Evolutionary conservation across 306 rosid genomes (phyloP).

Genomic region (Hylodesmum podocarpum): DNA sequence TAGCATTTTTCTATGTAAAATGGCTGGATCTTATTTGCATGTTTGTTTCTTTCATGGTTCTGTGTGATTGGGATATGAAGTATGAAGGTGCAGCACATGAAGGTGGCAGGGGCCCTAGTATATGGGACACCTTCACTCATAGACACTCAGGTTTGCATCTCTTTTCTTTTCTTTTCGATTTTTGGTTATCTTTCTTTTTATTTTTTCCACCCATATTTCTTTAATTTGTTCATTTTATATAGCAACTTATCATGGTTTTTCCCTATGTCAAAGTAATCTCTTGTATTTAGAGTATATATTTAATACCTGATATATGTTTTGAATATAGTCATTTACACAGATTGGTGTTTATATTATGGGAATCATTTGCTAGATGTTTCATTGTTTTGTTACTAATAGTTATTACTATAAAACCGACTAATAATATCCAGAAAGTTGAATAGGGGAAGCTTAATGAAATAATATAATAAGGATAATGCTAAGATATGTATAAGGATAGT

Average conservation of each 20-base stretch:
- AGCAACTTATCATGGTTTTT: neutral
- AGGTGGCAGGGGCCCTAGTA: conserved; percentile 67
- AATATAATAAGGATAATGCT: neutral
- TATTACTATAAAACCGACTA: neutral
- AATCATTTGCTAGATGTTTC: neutral
- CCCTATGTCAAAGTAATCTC: neutral
- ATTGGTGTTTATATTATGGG: neutral
- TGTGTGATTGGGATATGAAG: conserved; percentile 10
- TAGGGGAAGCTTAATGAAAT: neutral
- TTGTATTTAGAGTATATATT: neutral
- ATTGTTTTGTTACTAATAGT: neutral
- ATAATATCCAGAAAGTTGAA: neutral
- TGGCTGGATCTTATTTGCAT: conserved; percentile 14
- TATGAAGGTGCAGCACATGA: conserved; percentile 47
- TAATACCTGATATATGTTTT: no score
- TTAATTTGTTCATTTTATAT: neutral
- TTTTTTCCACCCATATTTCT: neutral
- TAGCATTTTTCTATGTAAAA: neutral
- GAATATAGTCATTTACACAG: neutral
- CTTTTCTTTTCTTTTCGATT: neutral
- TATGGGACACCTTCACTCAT: conserved; percentile 68
- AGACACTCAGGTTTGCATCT: conserved; percentile 47
- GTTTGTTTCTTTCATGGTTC: neutral
- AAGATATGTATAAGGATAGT: neutral
- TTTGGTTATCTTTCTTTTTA: neutral